Base-by-base conservation (phyloP, 768 basidiomycete genomes). In the Basidioascus undulatus region DNA sequence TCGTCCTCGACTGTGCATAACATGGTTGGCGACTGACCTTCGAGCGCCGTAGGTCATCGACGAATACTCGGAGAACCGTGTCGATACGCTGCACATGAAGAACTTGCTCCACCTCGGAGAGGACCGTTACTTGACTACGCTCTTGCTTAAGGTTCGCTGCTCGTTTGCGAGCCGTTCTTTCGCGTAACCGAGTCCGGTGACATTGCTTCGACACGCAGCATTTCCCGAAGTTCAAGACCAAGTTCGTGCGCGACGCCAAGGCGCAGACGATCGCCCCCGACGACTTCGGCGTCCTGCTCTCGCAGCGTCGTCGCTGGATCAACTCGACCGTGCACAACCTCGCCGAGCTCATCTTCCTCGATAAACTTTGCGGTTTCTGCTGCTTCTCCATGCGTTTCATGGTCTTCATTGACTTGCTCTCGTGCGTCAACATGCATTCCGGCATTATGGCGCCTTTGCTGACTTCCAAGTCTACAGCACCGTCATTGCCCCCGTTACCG, bases 311-410 rank as follows among this genome's bases (percentile, higher is more conserved):
- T 61, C 80, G 92, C 51, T 98, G 92, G 89, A 98, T 98, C 61
- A 98, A 98, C 64, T 96, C 89, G 15, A 98, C 89, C 0, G 73
- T 98, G 10, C 89, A 98, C 63, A 98, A 98, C 59, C 62, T 98
- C 41, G 81, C 76, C 38, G 89, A 96, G 54, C 65, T 98, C 32
- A 64, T 94, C 41, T 84, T 86, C 64, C 60, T 94, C 53, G 81
- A 87, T 41, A 72, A 79, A 44, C 71, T 87, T 19, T 87, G 84
- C 53, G 83, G 83, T 47, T 92, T 96, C 71, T 96, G 89, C 55
- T 89, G 83, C 64, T 96, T 96, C 68, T 92, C 84, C 1, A 96
- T 98, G 92, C 73, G 89, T 11, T 96, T 96, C 56, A 65, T 96
- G 28, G 89, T 96, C 52, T 81, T 98, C 71, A 78, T 98, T 51